Conservation (phyloP, 2,329 filamentous ascomycete genomes). For the Pezicula neosporulosa region DNA sequence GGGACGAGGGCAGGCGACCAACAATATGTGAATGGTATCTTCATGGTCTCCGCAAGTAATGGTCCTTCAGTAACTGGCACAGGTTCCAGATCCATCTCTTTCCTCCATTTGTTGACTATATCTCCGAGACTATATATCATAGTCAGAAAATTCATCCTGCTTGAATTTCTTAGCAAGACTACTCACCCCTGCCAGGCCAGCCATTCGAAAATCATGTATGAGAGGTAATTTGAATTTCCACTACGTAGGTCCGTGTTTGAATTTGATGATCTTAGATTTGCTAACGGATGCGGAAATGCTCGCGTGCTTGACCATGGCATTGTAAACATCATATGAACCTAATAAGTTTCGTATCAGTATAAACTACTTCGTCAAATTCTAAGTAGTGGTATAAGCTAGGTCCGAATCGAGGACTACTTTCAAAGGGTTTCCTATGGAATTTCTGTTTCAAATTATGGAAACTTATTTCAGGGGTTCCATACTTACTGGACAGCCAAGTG, state of each 20-base stretch:
- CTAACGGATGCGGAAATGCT: slow-evolving; percentile 37
- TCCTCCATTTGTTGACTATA: slow-evolving; percentile 51
- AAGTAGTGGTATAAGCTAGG: too few species aligned
- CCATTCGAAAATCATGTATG: slow-evolving; percentile 42
- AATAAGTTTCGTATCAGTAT: too few species aligned
- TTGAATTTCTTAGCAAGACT: too few species aligned
- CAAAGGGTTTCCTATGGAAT: too few species aligned
- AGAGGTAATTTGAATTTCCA: slow-evolving; percentile 35
- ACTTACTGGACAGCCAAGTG: slow-evolving; percentile 50
- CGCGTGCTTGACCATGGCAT: slow-evolving; percentile 1
- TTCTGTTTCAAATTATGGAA: too few species aligned
- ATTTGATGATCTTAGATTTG: slow-evolving; percentile 34
- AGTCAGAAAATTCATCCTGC: too few species aligned
- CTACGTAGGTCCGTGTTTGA: slow-evolving; percentile 6
- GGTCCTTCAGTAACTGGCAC: slow-evolving; percentile 1
- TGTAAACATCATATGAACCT: slow-evolving; percentile 31
- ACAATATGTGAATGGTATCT: slow-evolving; percentile 4
- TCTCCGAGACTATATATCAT: slow-evolving; percentile 55
- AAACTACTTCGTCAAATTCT: too few species aligned
- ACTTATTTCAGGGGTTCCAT: too few species aligned
- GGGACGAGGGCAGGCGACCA: slow-evolving; percentile 41
- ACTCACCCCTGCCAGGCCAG: slow-evolving; percentile 42
- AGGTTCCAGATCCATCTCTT: slow-evolving; percentile 2
- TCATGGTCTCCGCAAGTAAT: background rate
- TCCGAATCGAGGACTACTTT: too few species aligned